A percentile compares a stretch with the other conserved stretches of the same genome.
Conservation (phyloP, 2,329 filamentous ascomycete genomes). For the Acrodontium crateriforme region DNA sequence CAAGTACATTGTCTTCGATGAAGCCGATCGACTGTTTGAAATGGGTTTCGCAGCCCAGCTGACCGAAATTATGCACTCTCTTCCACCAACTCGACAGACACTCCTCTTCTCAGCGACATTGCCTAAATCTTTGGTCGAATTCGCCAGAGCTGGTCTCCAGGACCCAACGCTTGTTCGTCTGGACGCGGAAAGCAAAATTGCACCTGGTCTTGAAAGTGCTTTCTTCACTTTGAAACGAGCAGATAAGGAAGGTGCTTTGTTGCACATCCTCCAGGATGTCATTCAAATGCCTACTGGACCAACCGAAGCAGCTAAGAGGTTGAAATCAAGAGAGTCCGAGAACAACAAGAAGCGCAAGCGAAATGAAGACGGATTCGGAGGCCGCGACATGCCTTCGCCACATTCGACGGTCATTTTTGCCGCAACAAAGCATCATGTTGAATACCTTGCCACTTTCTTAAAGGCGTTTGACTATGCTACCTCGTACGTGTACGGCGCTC, state of each 20-base stretch:
- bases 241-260: conserved; percentile 84
- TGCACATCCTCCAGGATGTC: conserved; percentile 79
- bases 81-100: conserved; percentile 76
- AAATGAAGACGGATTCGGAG: conserved; percentile 33
- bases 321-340: conserved; percentile 30
- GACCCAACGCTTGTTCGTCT: conserved; percentile 82
- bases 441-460: conserved; percentile 78
- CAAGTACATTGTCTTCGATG: conserved; percentile 90
- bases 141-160: conserved; percentile 82
- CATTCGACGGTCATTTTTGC: conserved; percentile 93
- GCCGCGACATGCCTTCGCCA: conserved; percentile 60
- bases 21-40: conserved; percentile 92
- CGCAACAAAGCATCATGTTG: conserved; percentile 93
- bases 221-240: conserved; percentile 88
- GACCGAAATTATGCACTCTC: conserved; percentile 78
- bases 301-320: conserved; percentile 38
- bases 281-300: conserved; percentile 74
- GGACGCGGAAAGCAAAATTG: conserved; percentile 90
- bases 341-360: conserved; percentile 61
- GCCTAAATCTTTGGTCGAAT: conserved; percentile 88
- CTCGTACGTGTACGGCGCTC: conserved; percentile 85
- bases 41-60: conserved; percentile 96
- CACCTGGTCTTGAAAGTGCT: conserved; percentile 84
- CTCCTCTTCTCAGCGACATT: conserved; percentile 90
- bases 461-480: conserved; percentile 69